These are phyloP conservation scores for Ophiostoma perfectum DNA, from an alignment of 2,329 filamentous ascomycete species.

Conservation along the genomic window DNA sequence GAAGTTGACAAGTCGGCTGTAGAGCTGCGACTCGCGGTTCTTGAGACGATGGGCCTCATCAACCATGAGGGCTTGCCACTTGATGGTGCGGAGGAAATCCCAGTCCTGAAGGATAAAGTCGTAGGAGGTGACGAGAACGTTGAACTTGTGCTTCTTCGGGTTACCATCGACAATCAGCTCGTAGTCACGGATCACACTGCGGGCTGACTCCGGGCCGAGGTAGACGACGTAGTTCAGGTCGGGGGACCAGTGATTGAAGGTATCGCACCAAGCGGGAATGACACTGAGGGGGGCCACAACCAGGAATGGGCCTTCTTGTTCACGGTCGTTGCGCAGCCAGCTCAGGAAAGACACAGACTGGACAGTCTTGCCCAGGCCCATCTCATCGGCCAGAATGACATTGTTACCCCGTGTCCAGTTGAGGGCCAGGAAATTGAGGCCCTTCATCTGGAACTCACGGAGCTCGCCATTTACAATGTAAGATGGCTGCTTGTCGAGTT, in stretches of 20 bases:
- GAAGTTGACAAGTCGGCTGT: slow-evolving; percentile 77
- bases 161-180: slow-evolving; percentile 85
- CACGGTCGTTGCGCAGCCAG: slow-evolving; percentile 85
- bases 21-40: slow-evolving; percentile 91
- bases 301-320: slow-evolving; percentile 89
- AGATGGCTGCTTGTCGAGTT: slow-evolving; percentile 71
- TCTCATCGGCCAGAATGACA: slow-evolving; percentile 95
- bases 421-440: slow-evolving; percentile 89
- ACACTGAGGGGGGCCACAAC: slow-evolving; percentile 97
- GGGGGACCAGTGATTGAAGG: slow-evolving; percentile 92
- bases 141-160: slow-evolving; percentile 85
- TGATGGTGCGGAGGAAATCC: slow-evolving; percentile 78
- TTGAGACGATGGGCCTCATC: slow-evolving; percentile 97
- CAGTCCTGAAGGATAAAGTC: slow-evolving; percentile 90
- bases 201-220: slow-evolving; percentile 79
- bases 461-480: slow-evolving; percentile 83
- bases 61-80: slow-evolving; percentile 95
- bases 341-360: slow-evolving; percentile 96
- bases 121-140: slow-evolving; percentile 95
- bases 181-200: slow-evolving; percentile 81
- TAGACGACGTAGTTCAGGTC: slow-evolving; percentile 97
- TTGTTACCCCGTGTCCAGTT: slow-evolving; percentile 95
- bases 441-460: slow-evolving; percentile 87
- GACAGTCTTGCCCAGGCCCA: slow-evolving; percentile 97
- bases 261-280: slow-evolving; percentile 97